These are phyloP conservation scores for Areca catechu DNA, from an alignment of 176 grass and related monocot species.

Conservation along the genomic window DNA sequence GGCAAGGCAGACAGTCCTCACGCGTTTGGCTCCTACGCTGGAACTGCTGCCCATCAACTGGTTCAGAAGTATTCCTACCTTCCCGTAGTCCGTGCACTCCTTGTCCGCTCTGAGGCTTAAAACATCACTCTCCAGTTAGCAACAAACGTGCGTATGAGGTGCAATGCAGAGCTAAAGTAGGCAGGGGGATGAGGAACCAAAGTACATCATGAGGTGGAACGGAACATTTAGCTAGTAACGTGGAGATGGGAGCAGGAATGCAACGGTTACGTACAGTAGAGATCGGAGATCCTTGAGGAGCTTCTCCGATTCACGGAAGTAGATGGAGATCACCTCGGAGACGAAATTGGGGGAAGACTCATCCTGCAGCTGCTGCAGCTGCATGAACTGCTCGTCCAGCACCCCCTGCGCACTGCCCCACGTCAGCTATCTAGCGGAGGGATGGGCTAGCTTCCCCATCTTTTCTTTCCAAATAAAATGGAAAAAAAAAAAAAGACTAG, in stretches of 20 bases:
- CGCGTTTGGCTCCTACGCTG: constrained; percentile 4
- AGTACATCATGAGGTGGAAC: too few species aligned
- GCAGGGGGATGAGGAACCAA: too few species aligned
- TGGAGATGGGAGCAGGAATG: too few species aligned
- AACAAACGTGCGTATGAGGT: too few species aligned
- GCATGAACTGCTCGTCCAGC: constrained; percentile 12
- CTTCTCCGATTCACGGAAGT: constrained; percentile 8
- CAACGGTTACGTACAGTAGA: background rate
- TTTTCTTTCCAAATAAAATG: too few species aligned
- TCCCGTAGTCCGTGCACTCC: background rate
- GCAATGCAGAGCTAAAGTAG: too few species aligned
- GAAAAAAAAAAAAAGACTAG: too few species aligned
- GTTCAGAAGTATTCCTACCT: constrained; percentile 4
- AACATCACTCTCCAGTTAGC: too few species aligned
- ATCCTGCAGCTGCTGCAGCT: constrained; percentile 10
- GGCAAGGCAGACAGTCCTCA: constrained; percentile 7
- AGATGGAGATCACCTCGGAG: constrained; percentile 8
- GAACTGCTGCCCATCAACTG: constrained; percentile 9
- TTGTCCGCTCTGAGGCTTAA: background rate
- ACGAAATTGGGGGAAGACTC: constrained; percentile 10
- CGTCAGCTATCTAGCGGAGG: too few species aligned
- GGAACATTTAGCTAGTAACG: too few species aligned
- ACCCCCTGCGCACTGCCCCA: background rate
- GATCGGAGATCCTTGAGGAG: constrained; percentile 4
- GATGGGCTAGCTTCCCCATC: too few species aligned